Conservation (phyloP, 1,284 basidiomycete species). For the Cerioporus squamosus region DNA sequence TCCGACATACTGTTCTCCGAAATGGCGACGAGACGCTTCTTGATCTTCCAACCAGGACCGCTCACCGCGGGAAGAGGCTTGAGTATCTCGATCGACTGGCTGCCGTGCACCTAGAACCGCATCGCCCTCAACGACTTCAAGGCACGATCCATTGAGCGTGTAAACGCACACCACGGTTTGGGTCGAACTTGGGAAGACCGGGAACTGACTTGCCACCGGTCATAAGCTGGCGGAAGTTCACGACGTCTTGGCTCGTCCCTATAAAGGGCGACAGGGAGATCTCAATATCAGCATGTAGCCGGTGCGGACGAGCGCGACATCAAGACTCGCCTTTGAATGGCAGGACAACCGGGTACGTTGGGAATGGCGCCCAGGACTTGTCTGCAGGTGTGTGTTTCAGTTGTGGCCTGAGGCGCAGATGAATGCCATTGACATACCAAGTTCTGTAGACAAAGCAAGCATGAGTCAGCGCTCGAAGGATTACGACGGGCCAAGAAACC, state of each 20-base stretch:
- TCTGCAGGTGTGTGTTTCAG: slow-evolving; percentile 35
- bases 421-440: slow-evolving; percentile 21
- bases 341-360: slow-evolving; percentile 59
- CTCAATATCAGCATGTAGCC: neutral
- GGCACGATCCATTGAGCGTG: neutral
- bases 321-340: slow-evolving; percentile 55
- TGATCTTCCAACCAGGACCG: slow-evolving; percentile 70
- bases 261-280: neutral
- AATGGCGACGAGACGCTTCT: slow-evolving; percentile 61
- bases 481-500: no score
- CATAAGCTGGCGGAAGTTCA: slow-evolving; percentile 62
- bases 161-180: slow-evolving; percentile 62
- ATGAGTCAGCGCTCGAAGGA: no score
- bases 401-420: neutral
- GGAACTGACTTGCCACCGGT: slow-evolving; percentile 48
- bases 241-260: slow-evolving; percentile 64
- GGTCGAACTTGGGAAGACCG: slow-evolving; percentile 68
- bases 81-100: slow-evolving; percentile 74
- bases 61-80: slow-evolving; percentile 69
- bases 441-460: slow-evolving; percentile 28
- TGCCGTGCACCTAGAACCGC: slow-evolving; percentile 60
- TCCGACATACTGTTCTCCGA: slow-evolving; percentile 71
- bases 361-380: slow-evolving; percentile 54
- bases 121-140: no score
- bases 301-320: neutral